Percentiles rank a stretch among this genome's conserved stretches.
Evolutionary conservation across 768 basidiomycete species (phyloP).

Genomic region (Lentinula detonsa): DNA sequence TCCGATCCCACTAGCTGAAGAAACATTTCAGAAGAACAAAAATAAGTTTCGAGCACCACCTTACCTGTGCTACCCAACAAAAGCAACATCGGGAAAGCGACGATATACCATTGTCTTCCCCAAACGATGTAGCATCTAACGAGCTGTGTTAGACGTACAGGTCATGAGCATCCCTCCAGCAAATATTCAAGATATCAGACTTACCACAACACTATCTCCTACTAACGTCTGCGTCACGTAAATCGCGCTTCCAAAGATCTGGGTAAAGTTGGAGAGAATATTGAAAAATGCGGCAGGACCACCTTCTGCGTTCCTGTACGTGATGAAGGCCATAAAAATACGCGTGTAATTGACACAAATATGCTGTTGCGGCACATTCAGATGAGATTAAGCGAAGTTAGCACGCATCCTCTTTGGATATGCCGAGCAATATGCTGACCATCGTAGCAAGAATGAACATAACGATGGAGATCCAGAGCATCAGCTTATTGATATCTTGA

Average conservation of each 20-base stretch:
- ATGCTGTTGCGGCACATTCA: constrained; percentile 19
- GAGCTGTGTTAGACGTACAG: constrained; percentile 12
- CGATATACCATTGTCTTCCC: constrained; percentile 15
- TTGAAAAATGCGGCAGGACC: constrained; percentile 26
- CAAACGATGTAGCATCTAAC: constrained; percentile 28
- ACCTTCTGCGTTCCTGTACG: constrained; percentile 16
- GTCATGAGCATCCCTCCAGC: neutral
- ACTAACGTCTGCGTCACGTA: constrained; percentile 31
- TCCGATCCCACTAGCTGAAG: constrained; percentile 21
- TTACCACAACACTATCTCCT: constrained; percentile 29
- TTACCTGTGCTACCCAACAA: constrained; percentile 24
- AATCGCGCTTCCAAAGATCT: constrained; percentile 29
- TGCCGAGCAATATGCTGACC: constrained; percentile 11
- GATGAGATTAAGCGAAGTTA: neutral
- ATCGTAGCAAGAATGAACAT: constrained; percentile 27
- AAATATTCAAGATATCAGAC: neutral
- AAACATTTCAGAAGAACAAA: neutral
- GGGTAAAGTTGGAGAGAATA: constrained; percentile 25
- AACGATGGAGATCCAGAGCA: constrained; percentile 23
- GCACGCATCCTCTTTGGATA: neutral
- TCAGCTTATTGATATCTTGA: constrained; percentile 20
- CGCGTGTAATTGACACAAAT: constrained; percentile 28
- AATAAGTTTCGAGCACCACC: neutral
- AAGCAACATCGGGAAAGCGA: constrained; percentile 22
- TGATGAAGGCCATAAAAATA: constrained; percentile 28